Base-by-base conservation (phyloP, 805 yeast genomes). In the Saccharomycopsis synnaedendra region DNA sequence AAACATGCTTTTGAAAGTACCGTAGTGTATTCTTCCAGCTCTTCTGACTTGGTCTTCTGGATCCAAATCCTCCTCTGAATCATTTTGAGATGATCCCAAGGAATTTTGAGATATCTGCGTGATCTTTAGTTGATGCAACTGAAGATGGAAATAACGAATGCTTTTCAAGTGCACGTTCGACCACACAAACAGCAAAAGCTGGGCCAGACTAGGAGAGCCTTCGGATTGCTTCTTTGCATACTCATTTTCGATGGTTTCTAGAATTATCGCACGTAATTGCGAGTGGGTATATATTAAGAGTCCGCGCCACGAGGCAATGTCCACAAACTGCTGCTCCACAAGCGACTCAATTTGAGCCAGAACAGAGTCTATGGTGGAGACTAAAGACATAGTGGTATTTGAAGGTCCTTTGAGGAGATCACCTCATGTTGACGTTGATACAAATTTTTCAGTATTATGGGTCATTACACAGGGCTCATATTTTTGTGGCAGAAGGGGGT, bases 111-210 rank as follows among this genome's bases (percentile, higher is more conserved):
- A 30, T 11, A 50, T 37, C 34, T 50, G 53, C 5, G 39, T 45
- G 7, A 32, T 9, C 39, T 50, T 50, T 8, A 50, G 19, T 9
- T 44, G 36, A n/a, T 44, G 44, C 31, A 50, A 50, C 11, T 50
- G 53, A 11, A 47, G 27, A 36, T 47, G 46, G 33, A 47, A 50
- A 41, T 50, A 50, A 19, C 48, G 27, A 3, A 50, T n/a, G 3
- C 46, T 27, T 40, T 39, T 36, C 3, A 28, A 4, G 34, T 50
- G 53, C 5, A 46, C 28, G n/a, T 41, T 41, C 3, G n/a, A 29
- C 53, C 53, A 50, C 4, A 50, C 5, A 31, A 40, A 41, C 11
- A 46, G 50, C n/a, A 47, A 11, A 5, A 47, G 30, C 11, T 47
- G 31, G 28, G 5, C 11, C 39, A 38, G 8, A n/a, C 34, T 30